Evolutionary conservation across 768 basidiomycete genomes (phyloP), one percentile per base, ranked within the genome.

Genomic region (Melanogaster broomeanus): DNA sequence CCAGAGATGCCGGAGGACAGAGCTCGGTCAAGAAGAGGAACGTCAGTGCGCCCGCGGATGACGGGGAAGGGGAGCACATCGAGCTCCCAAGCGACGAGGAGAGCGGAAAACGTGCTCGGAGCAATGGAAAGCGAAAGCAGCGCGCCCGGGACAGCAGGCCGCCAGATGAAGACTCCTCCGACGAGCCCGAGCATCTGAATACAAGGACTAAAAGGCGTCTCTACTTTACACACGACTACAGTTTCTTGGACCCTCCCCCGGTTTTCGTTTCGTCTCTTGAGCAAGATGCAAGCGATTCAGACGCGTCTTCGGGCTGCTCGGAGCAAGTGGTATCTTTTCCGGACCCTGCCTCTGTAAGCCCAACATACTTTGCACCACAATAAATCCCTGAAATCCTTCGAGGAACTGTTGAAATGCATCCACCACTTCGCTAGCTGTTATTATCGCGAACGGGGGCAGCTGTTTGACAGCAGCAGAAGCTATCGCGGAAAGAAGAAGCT

Each of bases 381-480:
- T 35, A 11, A 18, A n/a, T 19, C 25, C 15, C 49, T 67, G 31
- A 71, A 40, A 18, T 12, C 21, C 70, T 65, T 47, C 63, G 27
- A 82, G 79, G 80, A 82, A 48, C 51, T 82, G 24, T 55, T 81
- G 42, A 81, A 81, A 63, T 72, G 72, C 42, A 74, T 81, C 35
- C 81, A 81, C 53, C 68, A 79, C 57, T 78, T 78, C 48, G 67
- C 80, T 21, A 77, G 75, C 42, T 69, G 66, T 19, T 85, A 85
- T 62, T 92, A 90, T 57, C 71, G 72, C 19, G 82, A 83, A 56
- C 73, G 76, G 48, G 87, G 83, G 0, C 78, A 88, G 55, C 65
- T 90, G 3, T 67, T 74, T 18, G 77, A 88, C 53, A 72, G 67
- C 11, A 71, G 78, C 15, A 75, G 73, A 48, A 64, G 77, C 37